Conservation (phyloP, 2,329 filamentous ascomycete species). For the Exutisphaerella laricina region DNA sequence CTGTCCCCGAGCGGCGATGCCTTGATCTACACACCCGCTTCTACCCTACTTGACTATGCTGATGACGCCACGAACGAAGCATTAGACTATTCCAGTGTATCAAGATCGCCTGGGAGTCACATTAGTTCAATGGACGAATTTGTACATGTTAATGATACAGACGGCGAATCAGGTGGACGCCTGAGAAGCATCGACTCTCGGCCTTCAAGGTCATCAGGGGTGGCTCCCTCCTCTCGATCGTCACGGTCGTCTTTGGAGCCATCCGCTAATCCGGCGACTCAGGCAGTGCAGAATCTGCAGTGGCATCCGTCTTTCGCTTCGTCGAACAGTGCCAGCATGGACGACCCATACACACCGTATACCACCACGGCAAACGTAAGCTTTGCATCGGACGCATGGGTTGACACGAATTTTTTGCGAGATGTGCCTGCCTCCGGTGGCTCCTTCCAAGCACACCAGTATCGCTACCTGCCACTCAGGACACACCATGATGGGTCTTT, state of each 20-base stretch:
- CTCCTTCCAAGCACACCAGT: not conserved
- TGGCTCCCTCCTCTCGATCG: slow-evolving; percentile 5
- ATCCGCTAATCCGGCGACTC: not conserved
- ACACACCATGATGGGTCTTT: not conserved
- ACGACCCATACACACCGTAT: slow-evolving; percentile 6
- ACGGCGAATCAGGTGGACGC: slow-evolving; percentile 5
- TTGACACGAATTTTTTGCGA: slow-evolving; percentile 5
- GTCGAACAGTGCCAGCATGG: slow-evolving; percentile 11
- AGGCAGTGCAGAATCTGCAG: slow-evolving; percentile 1
- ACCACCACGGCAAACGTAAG: slow-evolving; percentile 2
- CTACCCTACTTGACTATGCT: slow-evolving; percentile 16
- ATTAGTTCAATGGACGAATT: slow-evolving; percentile 17
- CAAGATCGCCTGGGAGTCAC: slow-evolving; percentile 18
- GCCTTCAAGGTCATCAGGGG: slow-evolving; percentile 13
- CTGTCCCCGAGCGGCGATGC: slow-evolving; percentile 22
- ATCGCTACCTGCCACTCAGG: slow-evolving; percentile 1
- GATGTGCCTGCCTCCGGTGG: slow-evolving; percentile 2
- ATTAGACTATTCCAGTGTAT: slow-evolving; percentile 13
- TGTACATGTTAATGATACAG: slow-evolving; percentile 15
- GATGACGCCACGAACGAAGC: slow-evolving; percentile 17
- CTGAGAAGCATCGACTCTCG: slow-evolving; percentile 10
- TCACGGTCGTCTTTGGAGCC: slow-evolving; percentile 4
- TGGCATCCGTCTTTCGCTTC: slow-evolving; percentile 13
- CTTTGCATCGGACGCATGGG: slow-evolving; percentile 4
- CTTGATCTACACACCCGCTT: slow-evolving; percentile 23